Conservation (phyloP, 257 asterid genomes). For the Fraxinus pennsylvanica region DNA sequence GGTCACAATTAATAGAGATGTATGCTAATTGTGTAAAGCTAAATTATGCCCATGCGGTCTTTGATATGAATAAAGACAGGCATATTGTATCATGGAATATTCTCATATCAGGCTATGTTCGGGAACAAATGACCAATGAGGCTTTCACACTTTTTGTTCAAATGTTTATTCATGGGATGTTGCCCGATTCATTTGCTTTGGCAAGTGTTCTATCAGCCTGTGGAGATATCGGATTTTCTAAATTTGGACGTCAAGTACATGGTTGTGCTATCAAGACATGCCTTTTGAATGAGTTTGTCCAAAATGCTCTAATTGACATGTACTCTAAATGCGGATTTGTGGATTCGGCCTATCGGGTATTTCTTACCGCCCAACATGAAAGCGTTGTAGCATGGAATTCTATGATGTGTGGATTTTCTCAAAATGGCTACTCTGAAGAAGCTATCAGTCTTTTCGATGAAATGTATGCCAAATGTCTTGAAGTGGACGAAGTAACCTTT, state of each 20-base stretch:
- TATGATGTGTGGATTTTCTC: conserved; percentile 76
- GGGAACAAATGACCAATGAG: conserved; percentile 52
- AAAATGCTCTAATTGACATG: conserved; percentile 76
- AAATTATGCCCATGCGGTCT: conserved; percentile 43
- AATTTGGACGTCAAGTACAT: conserved; percentile 70
- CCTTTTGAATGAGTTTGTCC: conserved; percentile 59
- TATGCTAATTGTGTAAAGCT: conserved; percentile 71
- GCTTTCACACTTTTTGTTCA: conserved; percentile 64
- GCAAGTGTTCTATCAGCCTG: conserved; percentile 74
- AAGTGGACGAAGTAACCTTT: conserved; percentile 77
- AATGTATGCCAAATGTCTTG: conserved; percentile 42
- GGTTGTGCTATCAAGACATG: conserved; percentile 51
- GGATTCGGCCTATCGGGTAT: conserved; percentile 50
- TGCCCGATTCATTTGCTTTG: conserved; percentile 71
- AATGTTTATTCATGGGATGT: conserved; percentile 54
- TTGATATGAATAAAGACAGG: conserved; percentile 45
- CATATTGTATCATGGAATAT: conserved; percentile 75
- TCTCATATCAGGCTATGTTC: conserved; percentile 76
- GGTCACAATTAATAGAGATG: conserved; percentile 73
- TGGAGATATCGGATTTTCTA: conserved; percentile 54
- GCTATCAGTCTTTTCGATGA: conserved; percentile 60
- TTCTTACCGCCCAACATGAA: conserved; percentile 34
- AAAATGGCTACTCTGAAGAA: conserved; percentile 61
- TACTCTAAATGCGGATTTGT: conserved; percentile 68
- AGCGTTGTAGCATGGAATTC: conserved; percentile 80